Conservation (phyloP, 108 stramenopile genomes). For the Conticribra guillardii region DNA sequence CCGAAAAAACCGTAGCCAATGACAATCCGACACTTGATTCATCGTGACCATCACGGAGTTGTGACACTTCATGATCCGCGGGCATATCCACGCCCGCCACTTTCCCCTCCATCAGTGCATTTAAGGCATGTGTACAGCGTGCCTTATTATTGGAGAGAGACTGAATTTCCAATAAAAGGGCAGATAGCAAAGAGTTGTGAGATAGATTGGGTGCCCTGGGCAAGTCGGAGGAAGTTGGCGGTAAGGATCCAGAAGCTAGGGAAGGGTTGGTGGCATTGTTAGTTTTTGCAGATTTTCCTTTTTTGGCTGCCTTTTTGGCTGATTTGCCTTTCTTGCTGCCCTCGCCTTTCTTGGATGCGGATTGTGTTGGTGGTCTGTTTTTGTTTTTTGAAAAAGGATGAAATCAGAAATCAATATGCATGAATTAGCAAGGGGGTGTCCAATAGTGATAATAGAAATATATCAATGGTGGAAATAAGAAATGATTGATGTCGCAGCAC, state of each 20-base stretch:
- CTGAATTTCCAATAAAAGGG: slow-evolving; percentile 25
- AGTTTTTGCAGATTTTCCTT: not conserved
- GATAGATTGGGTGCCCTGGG: not conserved
- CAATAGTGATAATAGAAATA: too few species aligned
- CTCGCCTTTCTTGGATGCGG: not conserved
- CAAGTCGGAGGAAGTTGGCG: not conserved
- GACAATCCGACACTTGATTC: not conserved
- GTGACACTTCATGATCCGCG: slow-evolving; percentile 4
- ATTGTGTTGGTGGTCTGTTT: not conserved
- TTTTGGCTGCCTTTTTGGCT: not conserved
- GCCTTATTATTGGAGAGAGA: slow-evolving; percentile 21
- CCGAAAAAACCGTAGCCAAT: not conserved
- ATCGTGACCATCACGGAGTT: not conserved
- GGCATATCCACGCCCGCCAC: slow-evolving; percentile 6
- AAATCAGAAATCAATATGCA: not conserved
- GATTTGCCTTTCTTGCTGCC: not conserved
- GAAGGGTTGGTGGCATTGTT: not conserved
- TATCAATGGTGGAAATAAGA: too few species aligned
- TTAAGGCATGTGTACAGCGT: slow-evolving; percentile 27
- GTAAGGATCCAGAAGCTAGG: not conserved
- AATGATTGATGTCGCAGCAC: too few species aligned
- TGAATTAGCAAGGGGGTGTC: too few species aligned
- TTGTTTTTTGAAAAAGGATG: not conserved
- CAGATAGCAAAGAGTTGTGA: slow-evolving; percentile 17
- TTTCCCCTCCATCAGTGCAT: slow-evolving; percentile 33